phyloP scores from a whole-genome alignment of 2,329 filamentous ascomycete genomes.

The Botrytis porri region DNA sequence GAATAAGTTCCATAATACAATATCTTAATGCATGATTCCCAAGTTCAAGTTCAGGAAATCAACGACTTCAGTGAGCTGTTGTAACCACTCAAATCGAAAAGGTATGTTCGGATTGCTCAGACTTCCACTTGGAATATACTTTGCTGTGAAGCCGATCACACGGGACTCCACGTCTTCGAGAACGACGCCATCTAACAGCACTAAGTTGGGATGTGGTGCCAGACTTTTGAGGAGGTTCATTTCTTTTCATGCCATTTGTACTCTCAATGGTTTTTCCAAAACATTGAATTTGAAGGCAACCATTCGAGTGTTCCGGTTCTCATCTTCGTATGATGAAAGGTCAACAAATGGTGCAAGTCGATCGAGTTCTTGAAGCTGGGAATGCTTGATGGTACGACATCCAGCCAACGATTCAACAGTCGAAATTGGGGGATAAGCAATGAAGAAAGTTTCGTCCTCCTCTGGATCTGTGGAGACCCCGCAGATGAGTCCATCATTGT shows the following conservation, averaged over 20 bases:
- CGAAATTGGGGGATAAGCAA: background rate
- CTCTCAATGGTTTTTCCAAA: background rate
- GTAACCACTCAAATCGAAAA: slow-evolving; percentile 41
- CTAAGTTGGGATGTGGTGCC: background rate
- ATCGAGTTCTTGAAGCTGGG: background rate
- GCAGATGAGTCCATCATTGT: background rate
- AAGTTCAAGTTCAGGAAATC: slow-evolving; percentile 42
- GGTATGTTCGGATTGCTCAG: slow-evolving; percentile 24
- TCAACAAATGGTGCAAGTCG: background rate
- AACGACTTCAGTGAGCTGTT: slow-evolving; percentile 40
- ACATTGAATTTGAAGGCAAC: background rate
- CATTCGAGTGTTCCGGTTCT: background rate
- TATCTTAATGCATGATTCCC: slow-evolving; percentile 42
- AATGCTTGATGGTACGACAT: background rate
- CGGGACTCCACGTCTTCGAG: slow-evolving; percentile 5
- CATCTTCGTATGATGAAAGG: slow-evolving; percentile 1
- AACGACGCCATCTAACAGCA: background rate
- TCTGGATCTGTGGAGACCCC: background rate
- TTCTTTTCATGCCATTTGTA: background rate
- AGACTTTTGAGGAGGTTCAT: background rate
- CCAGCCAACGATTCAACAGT: background rate
- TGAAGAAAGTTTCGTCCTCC: background rate
- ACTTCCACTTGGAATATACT: background rate
- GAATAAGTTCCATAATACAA: slow-evolving; percentile 41
- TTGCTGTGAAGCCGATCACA: background rate